phyloP scores from a whole-genome alignment of 768 basidiomycete species.

The Podaxis pistillaris region DNA sequence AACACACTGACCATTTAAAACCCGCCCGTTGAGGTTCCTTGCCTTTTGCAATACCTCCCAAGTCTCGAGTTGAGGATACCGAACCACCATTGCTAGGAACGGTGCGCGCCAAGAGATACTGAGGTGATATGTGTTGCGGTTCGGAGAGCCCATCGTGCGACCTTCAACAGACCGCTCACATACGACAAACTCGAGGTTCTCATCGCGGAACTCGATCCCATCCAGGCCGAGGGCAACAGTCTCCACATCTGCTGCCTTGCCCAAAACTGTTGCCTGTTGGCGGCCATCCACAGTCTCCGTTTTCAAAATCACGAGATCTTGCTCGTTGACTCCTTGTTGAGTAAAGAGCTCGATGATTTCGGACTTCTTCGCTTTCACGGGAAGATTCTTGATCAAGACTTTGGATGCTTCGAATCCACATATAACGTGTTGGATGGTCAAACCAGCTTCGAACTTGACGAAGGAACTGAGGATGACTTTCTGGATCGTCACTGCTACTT shows the following conservation, averaged over 20 bases:
- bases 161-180: constrained; percentile 35
- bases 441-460: constrained; percentile 24
- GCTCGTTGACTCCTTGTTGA: constrained; percentile 13
- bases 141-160: constrained; percentile 37
- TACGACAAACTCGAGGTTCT: constrained; percentile 41
- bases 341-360: constrained; percentile 18
- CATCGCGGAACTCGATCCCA: constrained; percentile 45
- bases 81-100: constrained; percentile 43
- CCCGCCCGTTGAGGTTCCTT: constrained; percentile 31
- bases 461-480: constrained; percentile 16
- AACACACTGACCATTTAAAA: constrained; percentile 42
- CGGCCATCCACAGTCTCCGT: constrained; percentile 23
- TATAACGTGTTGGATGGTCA: constrained; percentile 10
- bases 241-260: constrained; percentile 38
- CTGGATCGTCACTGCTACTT: constrained; percentile 8
- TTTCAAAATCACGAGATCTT: constrained; percentile 17
- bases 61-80: constrained; percentile 30
- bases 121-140: constrained; percentile 35
- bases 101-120: constrained; percentile 53
- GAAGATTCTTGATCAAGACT: constrained; percentile 17
- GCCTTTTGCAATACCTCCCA: constrained; percentile 32
- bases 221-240: constrained; percentile 43
- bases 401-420: constrained; percentile 19
- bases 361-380: constrained; percentile 6
- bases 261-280: constrained; percentile 42